Conservation (phyloP, 1,139 yeast genomes). For the Arxiozyma slooffiae region DNA sequence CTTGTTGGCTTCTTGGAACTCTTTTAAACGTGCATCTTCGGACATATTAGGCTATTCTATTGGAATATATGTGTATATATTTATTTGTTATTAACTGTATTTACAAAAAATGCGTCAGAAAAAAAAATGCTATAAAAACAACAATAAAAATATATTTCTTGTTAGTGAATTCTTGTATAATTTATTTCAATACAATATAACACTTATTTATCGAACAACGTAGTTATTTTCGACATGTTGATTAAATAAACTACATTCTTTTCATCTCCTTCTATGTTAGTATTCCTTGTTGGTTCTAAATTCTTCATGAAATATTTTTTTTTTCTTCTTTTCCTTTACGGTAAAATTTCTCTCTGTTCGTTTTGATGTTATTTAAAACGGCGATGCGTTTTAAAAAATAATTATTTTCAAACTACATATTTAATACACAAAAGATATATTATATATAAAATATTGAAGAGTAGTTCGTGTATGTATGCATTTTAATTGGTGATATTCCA, state of each 20-base stretch:
- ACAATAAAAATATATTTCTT: too few species aligned
- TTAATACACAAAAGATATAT: too few species aligned
- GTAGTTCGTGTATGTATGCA: not conserved
- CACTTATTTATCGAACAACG: not conserved
- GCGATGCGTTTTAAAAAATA: not conserved
- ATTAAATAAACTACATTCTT: too few species aligned
- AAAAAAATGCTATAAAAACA: too few species aligned
- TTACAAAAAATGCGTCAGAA: too few species aligned
- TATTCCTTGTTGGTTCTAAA: not conserved
- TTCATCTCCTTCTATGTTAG: not conserved
- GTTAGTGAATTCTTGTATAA: too few species aligned
- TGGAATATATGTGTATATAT: too few species aligned
- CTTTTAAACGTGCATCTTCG: constrained; percentile 28
- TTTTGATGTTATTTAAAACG: not conserved
- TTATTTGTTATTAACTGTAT: not conserved
- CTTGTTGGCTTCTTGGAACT: constrained; percentile 30
- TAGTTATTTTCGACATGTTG: too few species aligned
- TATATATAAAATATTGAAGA: too few species aligned
- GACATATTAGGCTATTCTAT: constrained; percentile 15
- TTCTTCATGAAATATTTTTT: not conserved
- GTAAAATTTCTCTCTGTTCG: not conserved
- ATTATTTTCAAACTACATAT: too few species aligned
- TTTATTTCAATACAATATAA: too few species aligned
- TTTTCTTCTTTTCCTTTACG: not conserved
- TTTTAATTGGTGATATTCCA: too few species aligned